These are phyloP conservation scores for Phycomyces blakesleeanus DNA, from an alignment of 192 early-diverging fungal species.

Conservation along the genomic window DNA sequence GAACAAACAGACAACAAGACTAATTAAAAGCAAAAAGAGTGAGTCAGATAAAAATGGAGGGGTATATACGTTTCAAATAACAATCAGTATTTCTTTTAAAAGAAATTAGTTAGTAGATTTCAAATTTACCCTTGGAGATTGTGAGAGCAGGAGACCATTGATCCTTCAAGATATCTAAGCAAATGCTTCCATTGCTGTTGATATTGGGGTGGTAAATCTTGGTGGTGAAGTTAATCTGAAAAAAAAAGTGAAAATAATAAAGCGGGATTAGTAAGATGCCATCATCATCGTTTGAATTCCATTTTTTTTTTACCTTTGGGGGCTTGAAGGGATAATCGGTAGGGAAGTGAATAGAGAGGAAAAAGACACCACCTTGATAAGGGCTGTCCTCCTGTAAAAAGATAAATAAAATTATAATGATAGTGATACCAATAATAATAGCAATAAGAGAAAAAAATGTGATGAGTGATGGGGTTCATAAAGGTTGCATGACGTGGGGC, in stretches of 20 bases:
- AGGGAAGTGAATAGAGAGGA: conserved; percentile 96
- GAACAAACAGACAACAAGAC: conserved; percentile 98
- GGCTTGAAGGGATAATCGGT: conserved; percentile 98
- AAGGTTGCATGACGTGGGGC: too few species aligned
- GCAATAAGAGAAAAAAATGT: not conserved
- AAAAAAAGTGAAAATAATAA: not conserved
- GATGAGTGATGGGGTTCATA: not conserved
- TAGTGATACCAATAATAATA: not conserved
- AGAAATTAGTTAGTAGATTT: not conserved
- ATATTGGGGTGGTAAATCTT: conserved; percentile 99
- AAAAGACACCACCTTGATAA: conserved; percentile 93
- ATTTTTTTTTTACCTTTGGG: conserved; percentile 69
- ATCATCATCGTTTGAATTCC: not conserved
- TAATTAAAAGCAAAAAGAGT: conserved; percentile 21
- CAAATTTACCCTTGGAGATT: conserved; percentile 83
- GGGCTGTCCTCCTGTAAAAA: conserved; percentile 78
- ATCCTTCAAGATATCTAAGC: conserved; percentile 96
- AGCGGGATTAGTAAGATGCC: not conserved
- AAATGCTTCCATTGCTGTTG: conserved; percentile 97
- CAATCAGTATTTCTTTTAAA: too few species aligned
- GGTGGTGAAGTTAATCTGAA: conserved; percentile 89
- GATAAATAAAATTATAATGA: not conserved
- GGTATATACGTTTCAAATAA: not conserved
- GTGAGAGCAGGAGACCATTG: conserved; percentile 99
- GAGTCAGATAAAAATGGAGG: not conserved